These are phyloP conservation scores for Salix arbutifolia DNA, from an alignment of 345 rosid genomes.

Conservation along the genomic window DNA sequence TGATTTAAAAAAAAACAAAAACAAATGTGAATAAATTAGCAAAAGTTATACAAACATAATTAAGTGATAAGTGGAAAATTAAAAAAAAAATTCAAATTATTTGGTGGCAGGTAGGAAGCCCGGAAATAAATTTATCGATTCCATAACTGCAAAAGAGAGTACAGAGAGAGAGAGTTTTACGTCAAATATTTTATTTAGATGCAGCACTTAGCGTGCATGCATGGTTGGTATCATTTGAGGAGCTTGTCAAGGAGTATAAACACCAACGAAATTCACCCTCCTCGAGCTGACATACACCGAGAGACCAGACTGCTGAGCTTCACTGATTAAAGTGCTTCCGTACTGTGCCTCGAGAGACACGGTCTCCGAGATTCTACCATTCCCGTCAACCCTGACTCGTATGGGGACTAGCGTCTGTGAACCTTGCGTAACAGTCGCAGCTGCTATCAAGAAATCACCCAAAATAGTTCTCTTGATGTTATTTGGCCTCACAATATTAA, in stretches of 20 bases:
- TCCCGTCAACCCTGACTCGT: slow-evolving; percentile 5
- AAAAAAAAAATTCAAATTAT: no score
- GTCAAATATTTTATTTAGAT: no score
- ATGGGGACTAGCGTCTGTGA: background rate
- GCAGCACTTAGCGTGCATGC: background rate
- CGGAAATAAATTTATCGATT: background rate
- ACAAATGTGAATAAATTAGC: no score
- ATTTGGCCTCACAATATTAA: background rate
- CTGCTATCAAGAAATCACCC: slow-evolving; percentile 11
- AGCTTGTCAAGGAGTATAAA: background rate
- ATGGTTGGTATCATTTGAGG: background rate
- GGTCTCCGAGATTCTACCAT: background rate
- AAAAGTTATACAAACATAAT: no score
- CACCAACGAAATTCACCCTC: slow-evolving; percentile 3
- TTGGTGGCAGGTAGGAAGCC: no score
- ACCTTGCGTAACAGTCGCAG: background rate
- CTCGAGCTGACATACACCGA: slow-evolving; percentile 3
- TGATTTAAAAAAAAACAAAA: no score
- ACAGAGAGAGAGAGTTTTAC: background rate
- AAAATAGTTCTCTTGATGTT: slow-evolving; percentile 10
- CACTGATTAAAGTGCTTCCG: background rate
- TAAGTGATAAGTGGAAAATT: no score
- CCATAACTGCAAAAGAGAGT: background rate
- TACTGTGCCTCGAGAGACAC: slow-evolving; percentile 7
- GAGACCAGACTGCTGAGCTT: slow-evolving; percentile 5